These are phyloP conservation scores for Arxiozyma bovina DNA, from an alignment of 1,139 yeast species.

Conservation along the genomic window DNA sequence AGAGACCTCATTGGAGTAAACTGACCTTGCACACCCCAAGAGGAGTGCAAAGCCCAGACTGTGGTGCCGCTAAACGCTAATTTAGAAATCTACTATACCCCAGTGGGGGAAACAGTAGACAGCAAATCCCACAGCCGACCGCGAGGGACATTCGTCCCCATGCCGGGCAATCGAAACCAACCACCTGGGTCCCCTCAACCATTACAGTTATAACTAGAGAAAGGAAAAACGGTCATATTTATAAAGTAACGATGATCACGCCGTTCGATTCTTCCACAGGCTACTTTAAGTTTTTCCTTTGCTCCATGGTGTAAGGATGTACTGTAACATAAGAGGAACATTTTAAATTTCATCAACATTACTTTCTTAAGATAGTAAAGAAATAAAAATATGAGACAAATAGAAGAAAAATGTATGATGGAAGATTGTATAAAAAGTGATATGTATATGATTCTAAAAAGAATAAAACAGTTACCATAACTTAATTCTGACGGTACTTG, in stretches of 20 bases:
- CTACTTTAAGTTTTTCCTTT: neutral
- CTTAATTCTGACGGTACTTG: no score
- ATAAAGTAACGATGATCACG: neutral
- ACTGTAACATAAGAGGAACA: no score
- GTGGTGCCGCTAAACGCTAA: slow-evolving; percentile 6
- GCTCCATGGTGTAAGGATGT: no score
- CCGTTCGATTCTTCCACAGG: neutral
- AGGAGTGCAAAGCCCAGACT: neutral
- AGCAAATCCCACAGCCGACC: slow-evolving; percentile 25
- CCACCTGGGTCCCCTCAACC: slow-evolving; percentile 19
- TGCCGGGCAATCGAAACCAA: slow-evolving; percentile 13
- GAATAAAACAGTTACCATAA: no score
- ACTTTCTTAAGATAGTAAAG: no score
- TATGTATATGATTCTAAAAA: no score
- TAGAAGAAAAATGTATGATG: no score
- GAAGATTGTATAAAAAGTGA: no score
- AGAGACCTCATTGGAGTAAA: neutral
- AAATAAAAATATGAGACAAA: no score
- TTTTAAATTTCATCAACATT: no score
- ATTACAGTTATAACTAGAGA: slow-evolving; percentile 27
- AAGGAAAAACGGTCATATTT: neutral
- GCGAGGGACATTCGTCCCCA: slow-evolving; percentile 26
- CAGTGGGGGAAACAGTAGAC: slow-evolving; percentile 3
- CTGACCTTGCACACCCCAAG: neutral
- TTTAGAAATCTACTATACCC: neutral